phyloP scores from a whole-genome alignment of 2,329 filamentous ascomycete species.

The Fusarium chuoi region DNA sequence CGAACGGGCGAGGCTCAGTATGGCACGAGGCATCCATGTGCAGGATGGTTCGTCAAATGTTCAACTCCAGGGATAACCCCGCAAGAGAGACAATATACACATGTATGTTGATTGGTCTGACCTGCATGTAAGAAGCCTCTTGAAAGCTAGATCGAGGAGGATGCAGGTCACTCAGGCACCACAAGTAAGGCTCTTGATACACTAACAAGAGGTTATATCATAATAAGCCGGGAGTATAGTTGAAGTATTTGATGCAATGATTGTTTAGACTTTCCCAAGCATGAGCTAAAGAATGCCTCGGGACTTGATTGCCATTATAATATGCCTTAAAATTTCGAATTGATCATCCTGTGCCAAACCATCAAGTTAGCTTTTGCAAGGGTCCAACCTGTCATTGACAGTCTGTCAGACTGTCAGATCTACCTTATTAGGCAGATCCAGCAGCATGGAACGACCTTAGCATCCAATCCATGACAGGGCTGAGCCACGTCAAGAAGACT shows the following conservation, averaged over 20 bases:
- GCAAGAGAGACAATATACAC: neutral
- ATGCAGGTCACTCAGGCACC: neutral
- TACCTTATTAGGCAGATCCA: neutral
- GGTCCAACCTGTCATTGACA: neutral
- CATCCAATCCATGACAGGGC: neutral
- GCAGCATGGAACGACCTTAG: neutral
- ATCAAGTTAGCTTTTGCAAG: neutral
- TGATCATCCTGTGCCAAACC: neutral
- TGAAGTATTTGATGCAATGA: too few relatives aligned
- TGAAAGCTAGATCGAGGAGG: neutral
- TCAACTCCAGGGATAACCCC: neutral
- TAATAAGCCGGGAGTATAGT: neutral
- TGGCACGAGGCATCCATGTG: neutral
- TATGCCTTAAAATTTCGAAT: neutral
- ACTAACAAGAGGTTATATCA: neutral
- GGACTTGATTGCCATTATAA: neutral
- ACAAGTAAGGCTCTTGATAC: neutral
- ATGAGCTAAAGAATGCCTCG: neutral
- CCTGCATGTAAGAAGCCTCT: neutral
- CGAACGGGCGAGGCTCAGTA: neutral
- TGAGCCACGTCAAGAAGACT: neutral
- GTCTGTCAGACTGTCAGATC: neutral
- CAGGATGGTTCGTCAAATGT: neutral
- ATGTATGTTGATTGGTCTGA: neutral
- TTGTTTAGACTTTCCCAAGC: too few relatives aligned